Percentiles rank a stretch among this genome's conserved stretches.
Conservation (phyloP, 176 grass and related monocot genomes). For the Bromus sterilis region DNA sequence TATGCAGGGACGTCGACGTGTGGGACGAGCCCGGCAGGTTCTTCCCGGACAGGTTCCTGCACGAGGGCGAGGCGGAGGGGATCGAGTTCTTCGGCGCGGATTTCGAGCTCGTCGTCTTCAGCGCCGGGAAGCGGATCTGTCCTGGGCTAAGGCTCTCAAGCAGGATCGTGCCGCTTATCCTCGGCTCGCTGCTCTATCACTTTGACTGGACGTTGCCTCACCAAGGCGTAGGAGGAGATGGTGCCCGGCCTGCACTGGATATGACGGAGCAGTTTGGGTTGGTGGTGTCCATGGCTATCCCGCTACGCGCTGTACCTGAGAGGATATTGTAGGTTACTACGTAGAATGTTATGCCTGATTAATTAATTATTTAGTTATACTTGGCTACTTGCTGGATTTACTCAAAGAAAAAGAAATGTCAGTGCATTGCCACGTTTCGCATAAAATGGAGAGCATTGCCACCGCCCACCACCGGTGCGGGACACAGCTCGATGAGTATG, state of each 20-base stretch:
- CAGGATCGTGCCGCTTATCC: constrained; percentile 24
- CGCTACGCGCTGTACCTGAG: not conserved
- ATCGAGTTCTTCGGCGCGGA: constrained; percentile 11
- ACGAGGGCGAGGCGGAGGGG: no score
- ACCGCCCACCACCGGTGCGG: no score
- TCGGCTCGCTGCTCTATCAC: constrained; percentile 20
- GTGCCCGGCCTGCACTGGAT: no score
- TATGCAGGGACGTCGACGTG: not conserved
- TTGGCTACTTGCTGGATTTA: no score
- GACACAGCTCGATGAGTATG: no score
- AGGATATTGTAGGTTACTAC: not conserved
- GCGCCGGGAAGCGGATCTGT: no score
- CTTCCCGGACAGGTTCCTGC: constrained; percentile 34
- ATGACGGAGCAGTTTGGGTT: constrained; percentile 40
- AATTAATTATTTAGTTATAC: no score
- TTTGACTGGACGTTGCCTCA: constrained; percentile 25
- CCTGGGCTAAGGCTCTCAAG: constrained; percentile 18
- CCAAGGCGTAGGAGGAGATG: no score
- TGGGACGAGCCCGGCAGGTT: constrained; percentile 25
- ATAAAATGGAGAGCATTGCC: no score
- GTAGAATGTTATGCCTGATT: no score
- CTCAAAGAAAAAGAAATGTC: no score
- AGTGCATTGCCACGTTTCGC: no score
- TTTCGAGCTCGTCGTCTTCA: constrained; percentile 29
- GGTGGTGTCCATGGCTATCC: constrained; percentile 18